Base-by-base conservation (phyloP, 805 yeast genomes). In the Alloascoidea africana region DNA sequence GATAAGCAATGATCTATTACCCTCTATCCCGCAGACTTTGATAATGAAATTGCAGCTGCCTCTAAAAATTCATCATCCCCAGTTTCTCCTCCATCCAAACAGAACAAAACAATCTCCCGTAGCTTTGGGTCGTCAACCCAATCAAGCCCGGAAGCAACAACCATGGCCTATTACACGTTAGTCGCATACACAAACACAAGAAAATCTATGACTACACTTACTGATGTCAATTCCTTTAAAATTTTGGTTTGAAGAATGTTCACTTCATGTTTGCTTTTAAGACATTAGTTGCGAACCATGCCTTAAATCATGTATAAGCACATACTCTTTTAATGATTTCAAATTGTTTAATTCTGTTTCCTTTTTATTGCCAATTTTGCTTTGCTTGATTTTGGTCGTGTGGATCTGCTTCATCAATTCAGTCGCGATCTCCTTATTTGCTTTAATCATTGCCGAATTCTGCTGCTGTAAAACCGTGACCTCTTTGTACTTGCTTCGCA, bases 31-130 rank as follows among this genome's bases (percentile, higher is more conserved):
- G n/a, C n/a, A n/a, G n/a, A n/a, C n/a, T n/a, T n/a, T n/a, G n/a
- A n/a, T n/a, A n/a, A n/a, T n/a, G n/a, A n/a, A n/a, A n/a, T n/a
- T n/a, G n/a, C n/a, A n/a, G n/a, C n/a, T n/a, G n/a, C n/a, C n/a
- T n/a, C n/a, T n/a, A n/a, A n/a, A n/a, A n/a, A n/a, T n/a, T 23
- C 30, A 23, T 23, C 30, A 8, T 23, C 30, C 30, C n/a, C 30
- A 8, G 8, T n/a, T 8, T 23, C 30, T 8, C n/a, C 30, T 8
- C n/a, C 8, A 23, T 23, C 30, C 30, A 8, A n/a, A 23, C 30
- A 23, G n/a, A 23, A 23, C 30, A 23, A 23, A 23, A 23, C 30
- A 23, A 23, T 23, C n/a, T 23, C 13, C n/a, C 30, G 30, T 8
- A 23, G 30, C 30, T 23, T 23, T 8, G 8, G 13, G n/a, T 23